These are phyloP conservation scores for Annulohypoxylon bovei DNA, from an alignment of 495 filamentous ascomycete genomes.

Conservation along the genomic window DNA sequence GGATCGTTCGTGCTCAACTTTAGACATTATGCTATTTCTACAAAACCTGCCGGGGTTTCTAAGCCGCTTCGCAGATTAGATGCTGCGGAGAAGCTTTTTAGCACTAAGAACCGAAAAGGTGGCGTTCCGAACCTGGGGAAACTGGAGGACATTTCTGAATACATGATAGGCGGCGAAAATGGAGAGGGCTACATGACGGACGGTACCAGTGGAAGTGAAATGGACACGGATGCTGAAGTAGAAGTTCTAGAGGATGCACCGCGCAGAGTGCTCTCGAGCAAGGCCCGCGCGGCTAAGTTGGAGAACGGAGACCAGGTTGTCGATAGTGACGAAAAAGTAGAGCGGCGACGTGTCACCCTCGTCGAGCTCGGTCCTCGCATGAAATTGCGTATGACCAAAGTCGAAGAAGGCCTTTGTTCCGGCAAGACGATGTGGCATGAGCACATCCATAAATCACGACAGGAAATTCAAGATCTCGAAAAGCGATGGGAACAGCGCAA, in stretches of 20 bases:
- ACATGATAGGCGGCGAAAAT: constrained; percentile 84
- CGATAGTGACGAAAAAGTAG: constrained; percentile 54
- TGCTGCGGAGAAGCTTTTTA: constrained; percentile 78
- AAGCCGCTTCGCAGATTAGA: constrained; percentile 84
- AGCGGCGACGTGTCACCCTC: constrained; percentile 89
- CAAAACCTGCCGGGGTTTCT: constrained; percentile 83
- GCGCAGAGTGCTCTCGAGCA: constrained; percentile 72
- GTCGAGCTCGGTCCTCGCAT: constrained; percentile 92
- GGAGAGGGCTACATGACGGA: constrained; percentile 83
- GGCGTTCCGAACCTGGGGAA: constrained; percentile 88
- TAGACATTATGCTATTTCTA: constrained; percentile 94
- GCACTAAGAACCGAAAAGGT: constrained; percentile 69
- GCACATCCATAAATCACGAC: constrained; percentile 81
- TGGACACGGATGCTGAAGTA: constrained; percentile 95
- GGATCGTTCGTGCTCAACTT: constrained; percentile 87
- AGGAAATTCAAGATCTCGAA: constrained; percentile 80
- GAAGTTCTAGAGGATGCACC: constrained; percentile 82
- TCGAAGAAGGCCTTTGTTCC: constrained; percentile 91
- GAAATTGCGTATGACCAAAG: constrained; percentile 89
- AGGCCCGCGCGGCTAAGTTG: constrained; percentile 59
- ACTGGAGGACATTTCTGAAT: constrained; percentile 93
- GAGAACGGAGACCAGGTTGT: constrained; percentile 47
- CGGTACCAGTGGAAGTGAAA: constrained; percentile 85
- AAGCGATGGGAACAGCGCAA: constrained; percentile 79
- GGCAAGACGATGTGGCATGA: constrained; percentile 99